Conservation (phyloP, 164 flowering plant genomes). For the Annona squamosa region DNA sequence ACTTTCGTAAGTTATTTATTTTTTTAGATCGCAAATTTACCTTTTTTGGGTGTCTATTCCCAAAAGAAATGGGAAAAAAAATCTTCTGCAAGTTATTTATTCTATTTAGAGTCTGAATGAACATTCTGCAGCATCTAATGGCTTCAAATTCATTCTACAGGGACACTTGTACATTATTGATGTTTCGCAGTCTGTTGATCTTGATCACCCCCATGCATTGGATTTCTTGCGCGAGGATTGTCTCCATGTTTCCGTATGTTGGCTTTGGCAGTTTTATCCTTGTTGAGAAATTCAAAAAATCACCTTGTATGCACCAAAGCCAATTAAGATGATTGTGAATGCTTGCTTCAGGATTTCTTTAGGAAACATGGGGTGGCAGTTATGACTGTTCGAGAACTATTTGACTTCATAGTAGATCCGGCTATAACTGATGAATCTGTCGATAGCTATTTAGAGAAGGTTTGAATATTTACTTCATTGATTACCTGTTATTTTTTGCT, state of each 20-base stretch:
- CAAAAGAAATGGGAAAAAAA: background rate
- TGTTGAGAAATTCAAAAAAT: background rate
- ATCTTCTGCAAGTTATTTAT: too few relatives aligned
- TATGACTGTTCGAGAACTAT: slow-evolving; percentile 83
- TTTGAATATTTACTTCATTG: slow-evolving; percentile 8
- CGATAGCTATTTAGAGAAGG: slow-evolving; percentile 86
- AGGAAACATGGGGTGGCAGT: slow-evolving; percentile 87
- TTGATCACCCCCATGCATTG: slow-evolving; percentile 91
- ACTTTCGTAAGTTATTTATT: too few relatives aligned
- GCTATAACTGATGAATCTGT: slow-evolving; percentile 70
- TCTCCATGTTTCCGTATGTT: slow-evolving; percentile 81
- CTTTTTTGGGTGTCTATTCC: background rate
- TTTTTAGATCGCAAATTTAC: background rate
- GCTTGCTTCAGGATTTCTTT: slow-evolving; percentile 71
- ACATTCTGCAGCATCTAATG: background rate
- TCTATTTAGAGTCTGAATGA: background rate
- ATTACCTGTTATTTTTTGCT: background rate
- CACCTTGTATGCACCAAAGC: background rate
- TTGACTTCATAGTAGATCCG: slow-evolving; percentile 91
- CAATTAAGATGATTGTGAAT: background rate
- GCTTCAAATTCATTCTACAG: slow-evolving; percentile 26
- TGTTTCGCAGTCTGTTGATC: slow-evolving; percentile 98
- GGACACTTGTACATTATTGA: slow-evolving; percentile 87
- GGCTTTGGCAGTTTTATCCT: background rate
- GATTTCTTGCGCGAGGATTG: slow-evolving; percentile 92